Percentiles rank a stretch among this genome's conserved stretches.
Evolutionary conservation across 1,284 basidiomycete species (phyloP).

Genomic region (Cryptococcus jaspeensis): DNA sequence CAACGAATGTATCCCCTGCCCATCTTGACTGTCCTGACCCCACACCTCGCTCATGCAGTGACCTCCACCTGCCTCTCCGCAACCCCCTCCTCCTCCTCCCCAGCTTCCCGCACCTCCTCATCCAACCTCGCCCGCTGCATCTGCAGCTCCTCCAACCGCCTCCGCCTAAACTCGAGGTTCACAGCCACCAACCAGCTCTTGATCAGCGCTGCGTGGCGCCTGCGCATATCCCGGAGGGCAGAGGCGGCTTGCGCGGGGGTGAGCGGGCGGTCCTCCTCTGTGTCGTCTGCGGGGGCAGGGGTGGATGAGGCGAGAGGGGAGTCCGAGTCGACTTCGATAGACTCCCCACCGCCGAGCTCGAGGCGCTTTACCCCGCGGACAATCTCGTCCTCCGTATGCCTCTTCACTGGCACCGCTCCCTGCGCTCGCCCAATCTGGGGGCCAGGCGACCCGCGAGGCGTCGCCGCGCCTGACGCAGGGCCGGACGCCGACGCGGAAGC

Average conservation of each 20-base stretch:
- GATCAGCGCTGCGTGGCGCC: conserved; percentile 43
- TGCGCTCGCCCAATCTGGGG: conserved; percentile 1
- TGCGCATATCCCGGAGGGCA: conserved; percentile 22
- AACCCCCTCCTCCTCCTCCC: neutral
- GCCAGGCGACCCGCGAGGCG: conserved; percentile 6
- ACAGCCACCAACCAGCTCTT: conserved; percentile 47
- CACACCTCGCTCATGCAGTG: no score
- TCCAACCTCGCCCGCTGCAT: neutral
- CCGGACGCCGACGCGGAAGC: neutral
- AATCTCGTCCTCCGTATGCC: conserved; percentile 47
- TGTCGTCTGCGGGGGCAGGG: neutral
- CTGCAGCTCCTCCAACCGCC: conserved; percentile 19
- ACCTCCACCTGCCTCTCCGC: no score
- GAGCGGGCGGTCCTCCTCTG: neutral
- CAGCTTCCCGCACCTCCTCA: neutral
- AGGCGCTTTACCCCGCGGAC: conserved; percentile 46
- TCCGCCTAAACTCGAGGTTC: conserved; percentile 40
- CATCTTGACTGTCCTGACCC: no score
- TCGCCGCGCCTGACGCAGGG: conserved; percentile 4
- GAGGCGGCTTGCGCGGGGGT: neutral
- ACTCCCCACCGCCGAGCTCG: conserved; percentile 34
- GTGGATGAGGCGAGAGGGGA: neutral
- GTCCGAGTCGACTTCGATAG: neutral
- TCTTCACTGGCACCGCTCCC: conserved; percentile 33
- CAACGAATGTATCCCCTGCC: no score